Evolutionary conservation across 495 filamentous ascomycete genomes (phyloP).

Genomic region (Podospora bellae-mahoneyi): DNA sequence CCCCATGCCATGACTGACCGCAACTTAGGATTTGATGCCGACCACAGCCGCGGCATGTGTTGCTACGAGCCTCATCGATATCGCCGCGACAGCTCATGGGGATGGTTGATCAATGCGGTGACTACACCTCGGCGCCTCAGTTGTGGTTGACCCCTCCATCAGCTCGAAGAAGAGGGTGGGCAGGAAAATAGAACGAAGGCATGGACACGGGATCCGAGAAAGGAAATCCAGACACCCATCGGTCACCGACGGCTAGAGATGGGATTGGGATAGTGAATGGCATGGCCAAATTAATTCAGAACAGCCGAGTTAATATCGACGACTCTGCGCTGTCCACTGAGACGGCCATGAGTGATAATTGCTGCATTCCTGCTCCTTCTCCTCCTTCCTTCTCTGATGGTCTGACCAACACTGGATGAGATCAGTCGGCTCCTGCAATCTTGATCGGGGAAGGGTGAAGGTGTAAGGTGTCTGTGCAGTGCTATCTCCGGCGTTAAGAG

Average conservation of each 20-base stretch:
- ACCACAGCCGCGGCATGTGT: slow-evolving; percentile 13
- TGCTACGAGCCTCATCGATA: slow-evolving; percentile 16
- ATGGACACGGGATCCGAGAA: slow-evolving; percentile 10
- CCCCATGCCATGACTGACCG: slow-evolving; percentile 12
- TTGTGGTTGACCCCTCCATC: slow-evolving; percentile 12
- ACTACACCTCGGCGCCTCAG: slow-evolving; percentile 7
- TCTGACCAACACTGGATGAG: background rate
- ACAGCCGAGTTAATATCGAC: slow-evolving; percentile 32
- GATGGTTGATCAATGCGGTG: slow-evolving; percentile 27
- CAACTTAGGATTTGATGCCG: slow-evolving; percentile 29
- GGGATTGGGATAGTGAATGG: slow-evolving; percentile 28
- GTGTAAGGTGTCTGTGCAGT: slow-evolving; percentile 15
- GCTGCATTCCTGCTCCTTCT: background rate
- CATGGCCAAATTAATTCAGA: slow-evolving; percentile 32
- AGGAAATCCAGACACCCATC: slow-evolving; percentile 13
- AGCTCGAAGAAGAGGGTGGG: slow-evolving; percentile 10
- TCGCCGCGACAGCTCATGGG: slow-evolving; percentile 14
- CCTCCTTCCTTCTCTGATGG: slow-evolving; percentile 2
- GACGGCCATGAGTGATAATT: background rate
- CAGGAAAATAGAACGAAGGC: background rate
- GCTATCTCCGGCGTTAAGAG: slow-evolving; percentile 12
- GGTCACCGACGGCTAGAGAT: slow-evolving; percentile 29
- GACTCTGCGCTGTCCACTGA: slow-evolving; percentile 26
- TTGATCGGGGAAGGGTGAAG: background rate
- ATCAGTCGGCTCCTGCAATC: background rate